Percentiles rank a stretch among this genome's conserved stretches.
phyloP scores from a whole-genome alignment of 805 yeast species.

The Zygosaccharomyces pseudorouxii region DNA sequence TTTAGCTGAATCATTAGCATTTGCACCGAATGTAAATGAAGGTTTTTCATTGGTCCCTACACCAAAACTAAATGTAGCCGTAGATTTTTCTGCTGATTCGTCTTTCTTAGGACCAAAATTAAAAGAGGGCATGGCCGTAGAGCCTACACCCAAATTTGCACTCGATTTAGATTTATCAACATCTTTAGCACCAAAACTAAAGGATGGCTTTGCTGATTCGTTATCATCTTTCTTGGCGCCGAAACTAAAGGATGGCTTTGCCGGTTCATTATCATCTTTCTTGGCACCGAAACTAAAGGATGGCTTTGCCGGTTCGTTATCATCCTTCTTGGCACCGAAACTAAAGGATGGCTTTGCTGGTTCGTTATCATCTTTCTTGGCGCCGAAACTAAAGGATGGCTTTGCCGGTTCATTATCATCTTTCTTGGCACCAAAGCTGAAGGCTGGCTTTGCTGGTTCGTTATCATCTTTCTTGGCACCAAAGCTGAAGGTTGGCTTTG shows the following conservation, averaged over 20 bases:
- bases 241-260: slow-evolving; percentile 10
- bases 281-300: slow-evolving; percentile 14
- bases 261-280: neutral
- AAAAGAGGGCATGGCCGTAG: slow-evolving; percentile 12
- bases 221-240: slow-evolving; percentile 4
- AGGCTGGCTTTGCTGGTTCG: slow-evolving; percentile 6
- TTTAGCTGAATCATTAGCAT: neutral
- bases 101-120: slow-evolving; percentile 10
- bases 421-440: slow-evolving; percentile 9
- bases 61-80: slow-evolving; percentile 13
- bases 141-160: neutral
- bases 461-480: slow-evolving; percentile 1
- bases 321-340: slow-evolving; percentile 7
- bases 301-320: neutral
- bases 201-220: neutral
- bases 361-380: neutral
- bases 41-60: slow-evolving; percentile 1
- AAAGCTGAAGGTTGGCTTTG: slow-evolving; percentile 10
- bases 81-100: neutral
- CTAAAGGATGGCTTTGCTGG: slow-evolving; percentile 13
- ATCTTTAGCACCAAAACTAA: neutral
- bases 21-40: slow-evolving; percentile 4
- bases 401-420: neutral
- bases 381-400: neutral
- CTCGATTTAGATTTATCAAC: neutral